Conservation (phyloP, 257 asterid genomes). For the Rauvolfia tetraphylla region DNA sequence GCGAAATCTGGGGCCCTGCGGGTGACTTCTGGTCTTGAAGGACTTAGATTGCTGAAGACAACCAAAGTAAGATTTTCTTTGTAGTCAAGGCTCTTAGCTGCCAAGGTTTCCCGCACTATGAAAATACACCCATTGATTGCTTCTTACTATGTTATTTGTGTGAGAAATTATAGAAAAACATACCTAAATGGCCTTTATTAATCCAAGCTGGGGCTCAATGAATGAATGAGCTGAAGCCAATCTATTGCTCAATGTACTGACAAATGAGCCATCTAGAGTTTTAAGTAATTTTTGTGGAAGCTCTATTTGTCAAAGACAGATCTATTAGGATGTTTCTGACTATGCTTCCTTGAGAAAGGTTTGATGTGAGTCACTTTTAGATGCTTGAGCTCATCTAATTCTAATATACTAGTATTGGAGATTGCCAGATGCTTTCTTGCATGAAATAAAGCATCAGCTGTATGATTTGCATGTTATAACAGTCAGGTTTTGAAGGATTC, state of each 20-base stretch:
- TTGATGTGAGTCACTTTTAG: not conserved
- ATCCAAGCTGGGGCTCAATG: not conserved
- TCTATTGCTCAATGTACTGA: not conserved
- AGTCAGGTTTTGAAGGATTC: slow-evolving; percentile 99
- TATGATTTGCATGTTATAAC: slow-evolving; percentile 19
- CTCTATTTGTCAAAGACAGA: not conserved
- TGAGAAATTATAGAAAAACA: too few species aligned
- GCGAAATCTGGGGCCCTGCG: slow-evolving; percentile 62
- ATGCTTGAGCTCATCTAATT: not conserved
- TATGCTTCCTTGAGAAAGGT: not conserved
- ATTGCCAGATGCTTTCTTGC: not conserved
- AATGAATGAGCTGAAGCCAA: not conserved
- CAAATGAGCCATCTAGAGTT: not conserved
- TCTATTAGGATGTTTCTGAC: not conserved
- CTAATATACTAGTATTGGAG: not conserved
- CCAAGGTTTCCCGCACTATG: not conserved
- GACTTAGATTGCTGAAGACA: slow-evolving; percentile 80
- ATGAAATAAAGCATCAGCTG: not conserved
- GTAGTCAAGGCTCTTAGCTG: not conserved
- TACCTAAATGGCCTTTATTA: not conserved
- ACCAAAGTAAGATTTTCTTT: slow-evolving; percentile 63
- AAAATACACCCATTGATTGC: too few species aligned
- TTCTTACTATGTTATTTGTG: too few species aligned
- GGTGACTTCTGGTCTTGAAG: slow-evolving; percentile 80
- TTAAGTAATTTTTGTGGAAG: not conserved